Conservation (phyloP, 768 basidiomycete genomes). For the Fistulinella prunicolor region DNA sequence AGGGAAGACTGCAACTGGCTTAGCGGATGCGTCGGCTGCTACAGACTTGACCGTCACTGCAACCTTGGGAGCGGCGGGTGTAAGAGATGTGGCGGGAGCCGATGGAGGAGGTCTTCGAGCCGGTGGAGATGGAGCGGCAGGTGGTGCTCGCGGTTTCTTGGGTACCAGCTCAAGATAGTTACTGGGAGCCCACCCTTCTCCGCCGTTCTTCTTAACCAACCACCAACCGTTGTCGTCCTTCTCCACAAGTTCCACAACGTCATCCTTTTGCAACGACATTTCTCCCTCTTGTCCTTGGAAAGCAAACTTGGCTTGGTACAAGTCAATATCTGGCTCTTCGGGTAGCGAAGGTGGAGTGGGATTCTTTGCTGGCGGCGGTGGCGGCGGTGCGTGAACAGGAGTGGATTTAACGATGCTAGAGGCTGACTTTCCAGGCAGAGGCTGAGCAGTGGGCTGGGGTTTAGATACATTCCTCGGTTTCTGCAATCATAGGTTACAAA, state of each 20-base stretch:
- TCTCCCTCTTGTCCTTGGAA: slow-evolving; percentile 94
- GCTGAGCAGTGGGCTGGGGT: slow-evolving; percentile 44
- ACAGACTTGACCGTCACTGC: slow-evolving; percentile 42
- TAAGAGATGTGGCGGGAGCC: slow-evolving; percentile 35
- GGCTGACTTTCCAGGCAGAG: slow-evolving; percentile 59
- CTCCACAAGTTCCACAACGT: slow-evolving; percentile 86
- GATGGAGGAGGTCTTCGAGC: slow-evolving; percentile 44
- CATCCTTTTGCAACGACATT: slow-evolving; percentile 86
- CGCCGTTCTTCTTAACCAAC: slow-evolving; percentile 80
- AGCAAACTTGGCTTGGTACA: slow-evolving; percentile 87
- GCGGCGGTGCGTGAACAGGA: slow-evolving; percentile 28
- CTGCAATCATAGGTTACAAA: slow-evolving; percentile 28
- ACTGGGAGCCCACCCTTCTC: slow-evolving; percentile 93
- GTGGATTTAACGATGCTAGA: slow-evolving; percentile 24
- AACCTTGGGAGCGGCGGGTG: slow-evolving; percentile 35
- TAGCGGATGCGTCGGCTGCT: slow-evolving; percentile 60
- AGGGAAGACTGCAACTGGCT: slow-evolving; percentile 80
- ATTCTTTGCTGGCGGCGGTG: slow-evolving; percentile 40
- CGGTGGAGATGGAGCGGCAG: slow-evolving; percentile 72
- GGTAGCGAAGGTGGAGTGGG: slow-evolving; percentile 55
- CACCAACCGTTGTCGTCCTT: slow-evolving; percentile 98
- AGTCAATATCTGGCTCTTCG: slow-evolving; percentile 60
- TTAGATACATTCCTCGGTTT: slow-evolving; percentile 41
- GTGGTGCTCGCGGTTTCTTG: slow-evolving; percentile 58
- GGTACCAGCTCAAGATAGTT: slow-evolving; percentile 87